Evolutionary conservation across 169 alveolate genomes (phyloP), one percentile per base, ranked within the genome.

Genomic region (Eimeria maxima): DNA sequence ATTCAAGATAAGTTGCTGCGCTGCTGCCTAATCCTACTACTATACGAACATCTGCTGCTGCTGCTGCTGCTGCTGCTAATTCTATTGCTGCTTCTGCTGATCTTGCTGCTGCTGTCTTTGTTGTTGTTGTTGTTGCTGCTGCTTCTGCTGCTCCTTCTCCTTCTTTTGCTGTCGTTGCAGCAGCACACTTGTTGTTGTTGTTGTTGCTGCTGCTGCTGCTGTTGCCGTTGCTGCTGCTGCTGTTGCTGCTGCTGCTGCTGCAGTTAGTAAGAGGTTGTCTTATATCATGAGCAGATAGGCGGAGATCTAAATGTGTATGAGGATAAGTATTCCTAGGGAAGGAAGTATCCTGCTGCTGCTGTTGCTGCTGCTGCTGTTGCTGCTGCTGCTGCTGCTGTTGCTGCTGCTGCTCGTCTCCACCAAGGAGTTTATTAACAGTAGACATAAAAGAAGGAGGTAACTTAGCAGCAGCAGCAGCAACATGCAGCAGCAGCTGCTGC

Each of bases 11-110:
- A 2, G 76, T 50, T 14, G 93, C 53, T 33, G 63, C 63, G 81
- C 93, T 86, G 93, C 93, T 86, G 63, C 81, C 81, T 27, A 86
- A 38, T 4, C 93, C 93, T 44, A 60, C 63, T 5, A 67, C 81
- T 2, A 78, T 65, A 16, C 67, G 67, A 13, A 3, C n/a, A 57
- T 57, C 24, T 57, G 67, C 67, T 57, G 67, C 67, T 57, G 67
- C 93, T 67, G 42, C 65, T 38, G 89, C 60, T 33, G 65, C 89
- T 78, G 63, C 60, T 78, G 89, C 60, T 78, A 65, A 18, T 78
- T 60, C 65, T 78, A 16, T 27, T 78, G 89, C 13, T 33, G 89
- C 60, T 45, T 60, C 89, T 78, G 63, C 60, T 78, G 89, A 11
- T n/a, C n/a, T 18, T 27, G 87, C 24, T 76, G 57, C 87, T 76